Evolutionary conservation across 2,329 filamentous ascomycete species (phyloP).

Genomic region (Myriosclerotinia scirpicola): DNA sequence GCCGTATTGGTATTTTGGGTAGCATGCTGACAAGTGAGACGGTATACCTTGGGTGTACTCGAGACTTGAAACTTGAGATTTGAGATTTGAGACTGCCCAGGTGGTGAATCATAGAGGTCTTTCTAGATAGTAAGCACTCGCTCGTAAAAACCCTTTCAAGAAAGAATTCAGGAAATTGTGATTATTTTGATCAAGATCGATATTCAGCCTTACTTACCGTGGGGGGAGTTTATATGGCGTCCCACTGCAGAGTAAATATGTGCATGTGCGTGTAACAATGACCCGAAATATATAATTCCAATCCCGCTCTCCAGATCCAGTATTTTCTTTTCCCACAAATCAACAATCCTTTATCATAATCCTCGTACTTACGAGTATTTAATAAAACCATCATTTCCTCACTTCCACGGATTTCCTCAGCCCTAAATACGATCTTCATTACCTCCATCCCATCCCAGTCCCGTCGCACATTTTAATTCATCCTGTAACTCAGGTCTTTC

Average conservation of each 20-base stretch:
- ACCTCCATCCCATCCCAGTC: not conserved
- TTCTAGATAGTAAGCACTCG: not conserved
- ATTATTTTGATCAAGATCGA: not conserved
- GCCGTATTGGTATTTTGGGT: not conserved
- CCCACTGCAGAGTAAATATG: not conserved
- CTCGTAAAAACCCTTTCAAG: not conserved
- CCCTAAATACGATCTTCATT: conserved; percentile 7
- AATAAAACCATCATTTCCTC: not conserved
- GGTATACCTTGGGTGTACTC: too few species aligned
- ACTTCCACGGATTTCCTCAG: not conserved
- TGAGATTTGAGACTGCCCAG: not conserved
- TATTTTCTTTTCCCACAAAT: not conserved
- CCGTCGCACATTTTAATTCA: not conserved
- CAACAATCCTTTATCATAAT: not conserved
- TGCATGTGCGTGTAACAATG: not conserved
- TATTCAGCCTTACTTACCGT: not conserved
- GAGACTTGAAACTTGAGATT: not conserved
- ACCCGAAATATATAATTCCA: not conserved
- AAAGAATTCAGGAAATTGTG: too few species aligned
- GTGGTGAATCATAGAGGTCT: not conserved
- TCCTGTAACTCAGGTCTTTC: not conserved
- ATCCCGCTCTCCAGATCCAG: not conserved
- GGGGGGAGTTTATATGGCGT: not conserved
- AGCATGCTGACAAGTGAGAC: not conserved
- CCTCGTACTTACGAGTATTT: not conserved